Base-by-base conservation (phyloP, 2,329 filamentous ascomycete species). In the Daldinia sp. region DNA sequence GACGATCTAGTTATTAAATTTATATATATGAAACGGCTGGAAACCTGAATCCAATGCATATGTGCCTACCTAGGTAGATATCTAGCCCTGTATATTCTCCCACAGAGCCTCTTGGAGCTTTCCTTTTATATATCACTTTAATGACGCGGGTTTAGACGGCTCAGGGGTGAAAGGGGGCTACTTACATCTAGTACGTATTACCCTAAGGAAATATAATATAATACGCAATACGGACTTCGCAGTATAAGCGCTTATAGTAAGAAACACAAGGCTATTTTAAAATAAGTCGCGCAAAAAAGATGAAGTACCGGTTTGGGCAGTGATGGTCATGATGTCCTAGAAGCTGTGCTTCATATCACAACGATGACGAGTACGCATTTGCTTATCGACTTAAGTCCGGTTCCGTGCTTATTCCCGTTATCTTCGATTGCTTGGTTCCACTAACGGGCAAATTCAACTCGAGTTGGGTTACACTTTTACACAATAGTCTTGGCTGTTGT, bases 331-430 rank as follows among this genome's bases (percentile, higher is more conserved):
- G 12, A 3, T 51, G 28, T 33, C 46, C 26, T 33, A 18, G 7
- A 33, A 30, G 28, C 46, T 51, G 46, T 33, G 26, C 46, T 51
- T 10, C 26, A 12, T 33, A 15, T 30, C 7, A 33, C 18, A 9
- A 48, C 44, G 12, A 23, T 46, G 44, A 28, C 23, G 20, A 48
- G 15, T 26, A 26, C 44, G 12, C 6, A 23, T 6, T 48, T 28
- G 20, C 44, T 48, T 48, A 48, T 48, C 10, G 28, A 48, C 23
- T 51, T 33, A 51, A 51, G 10, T 51, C 46, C 26, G 26, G n/a
- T 12, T 33, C 13, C 26, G 15, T 28, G 5, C 15, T n/a, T 51
- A 51, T 51, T 51, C 7, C 28, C 46, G 26, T 51, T 13, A 48
- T n/a, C 26, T 48, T 28, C 5, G 12, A 28, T 28, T 28, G 23